These are phyloP conservation scores for Yamadazyma diddensiae DNA, from an alignment of 1,139 yeast genomes.

Conservation along the genomic window DNA sequence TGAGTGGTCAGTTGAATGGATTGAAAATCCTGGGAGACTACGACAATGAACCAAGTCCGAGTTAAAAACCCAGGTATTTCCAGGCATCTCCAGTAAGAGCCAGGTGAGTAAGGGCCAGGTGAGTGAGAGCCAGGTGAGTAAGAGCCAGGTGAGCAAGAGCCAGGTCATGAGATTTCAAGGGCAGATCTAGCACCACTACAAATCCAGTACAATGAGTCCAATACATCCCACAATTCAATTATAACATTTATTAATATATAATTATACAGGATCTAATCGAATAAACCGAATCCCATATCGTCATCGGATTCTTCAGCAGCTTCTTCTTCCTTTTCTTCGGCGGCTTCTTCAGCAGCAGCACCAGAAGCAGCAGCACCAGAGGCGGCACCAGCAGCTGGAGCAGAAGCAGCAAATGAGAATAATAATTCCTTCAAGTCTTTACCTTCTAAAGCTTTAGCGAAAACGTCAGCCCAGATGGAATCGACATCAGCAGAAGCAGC, in stretches of 20 bases:
- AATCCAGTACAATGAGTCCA: no score
- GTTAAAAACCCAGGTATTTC: no score
- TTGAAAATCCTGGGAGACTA: no score
- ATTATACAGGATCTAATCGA: conserved; percentile 33
- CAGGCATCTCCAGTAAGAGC: no score
- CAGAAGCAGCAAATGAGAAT: conserved; percentile 66
- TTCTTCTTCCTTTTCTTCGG: conserved; percentile 58
- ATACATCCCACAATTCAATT: background rate
- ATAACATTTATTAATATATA: background rate
- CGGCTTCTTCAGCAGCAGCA: conserved; percentile 48
- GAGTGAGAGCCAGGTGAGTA: no score
- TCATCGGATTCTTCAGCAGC: conserved; percentile 76
- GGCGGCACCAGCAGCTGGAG: conserved; percentile 40
- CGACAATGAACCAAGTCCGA: no score
- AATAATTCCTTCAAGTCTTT: conserved; percentile 90
- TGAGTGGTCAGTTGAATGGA: no score
- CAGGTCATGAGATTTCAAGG: no score
- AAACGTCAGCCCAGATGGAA: conserved; percentile 89
- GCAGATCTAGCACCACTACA: no score
- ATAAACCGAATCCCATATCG: conserved; percentile 71
- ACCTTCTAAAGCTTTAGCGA: conserved; percentile 96
- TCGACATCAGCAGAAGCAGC: conserved; percentile 92
- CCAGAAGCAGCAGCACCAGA: conserved; percentile 63
- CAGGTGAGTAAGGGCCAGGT: no score
- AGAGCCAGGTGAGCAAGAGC: no score